Conservation (phyloP, 106 monocot genomes). For the Acorus calamus region DNA sequence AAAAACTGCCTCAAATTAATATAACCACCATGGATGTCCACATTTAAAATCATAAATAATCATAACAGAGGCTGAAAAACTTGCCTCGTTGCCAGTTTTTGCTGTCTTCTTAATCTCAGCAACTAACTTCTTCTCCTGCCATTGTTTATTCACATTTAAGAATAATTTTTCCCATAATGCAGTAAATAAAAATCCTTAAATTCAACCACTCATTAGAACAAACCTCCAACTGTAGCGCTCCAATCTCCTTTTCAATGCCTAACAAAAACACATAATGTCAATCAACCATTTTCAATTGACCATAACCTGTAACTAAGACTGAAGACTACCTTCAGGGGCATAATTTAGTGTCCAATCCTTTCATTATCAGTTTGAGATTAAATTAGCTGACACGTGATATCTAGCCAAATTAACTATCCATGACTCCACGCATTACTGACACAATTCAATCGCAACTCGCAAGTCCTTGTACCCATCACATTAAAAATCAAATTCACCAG, state of each 20-base stretch:
- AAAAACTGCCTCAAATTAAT: no score
- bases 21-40: no score
- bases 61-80: conserved; percentile 1
- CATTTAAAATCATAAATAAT: no score
- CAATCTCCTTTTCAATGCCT: conserved; percentile 89
- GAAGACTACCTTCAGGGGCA: no score
- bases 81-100: conserved; percentile 86
- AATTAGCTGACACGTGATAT: no score
- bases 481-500: background rate
- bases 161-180: background rate
- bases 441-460: no score
- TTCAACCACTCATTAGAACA: background rate
- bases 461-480: background rate
- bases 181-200: background rate
- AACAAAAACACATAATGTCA: conserved; percentile 1
- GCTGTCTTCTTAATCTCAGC: conserved; percentile 93
- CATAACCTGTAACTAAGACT: no score
- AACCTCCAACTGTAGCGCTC: conserved; percentile 73
- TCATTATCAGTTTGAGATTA: no score
- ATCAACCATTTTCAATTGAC: no score
- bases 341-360: no score
- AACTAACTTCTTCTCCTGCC: conserved; percentile 87
- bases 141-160: conserved; percentile 5
- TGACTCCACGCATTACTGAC: no score
- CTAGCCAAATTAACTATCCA: no score